Base-by-base conservation (phyloP, 2,329 filamentous ascomycete species). In the Penicillium paneum region DNA sequence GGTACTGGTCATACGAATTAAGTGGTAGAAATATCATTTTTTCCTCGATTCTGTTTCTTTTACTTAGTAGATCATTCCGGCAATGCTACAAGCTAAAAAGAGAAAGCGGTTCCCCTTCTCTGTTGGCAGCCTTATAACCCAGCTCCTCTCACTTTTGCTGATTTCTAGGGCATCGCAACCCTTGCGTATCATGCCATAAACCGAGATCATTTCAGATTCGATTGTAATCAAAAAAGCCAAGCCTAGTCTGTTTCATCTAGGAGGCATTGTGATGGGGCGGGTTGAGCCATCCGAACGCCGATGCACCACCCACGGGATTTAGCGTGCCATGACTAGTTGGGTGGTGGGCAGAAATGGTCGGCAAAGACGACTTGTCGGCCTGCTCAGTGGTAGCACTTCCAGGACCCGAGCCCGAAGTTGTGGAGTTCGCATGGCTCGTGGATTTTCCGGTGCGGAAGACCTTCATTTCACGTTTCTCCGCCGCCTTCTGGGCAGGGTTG, bases 241-340 rank as follows among this genome's bases (percentile, higher is more conserved):
- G 31, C 47, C 59, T 67, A 61, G 63, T 62, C 1, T 64, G 35
- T 65, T 64, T 61, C 63, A 67, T 56, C 63, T 64, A 62, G 58
- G 52, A 52, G 53, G 57, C 24, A 49, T 47, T 32, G 53, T 41
- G 65, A 63, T 46, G 71, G 12, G 64, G 63, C 19, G 72, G 63
- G 59, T 89, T 93, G 78, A 97, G 87, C 92, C 92, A 97, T 12
- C 89, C 87, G 76, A 97, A 97, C 3, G 93, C 93, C 55, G 90
- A 94, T 13, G 89, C 93, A n/a, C 90, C 90, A 8, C 93, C 93
- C 17, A 96, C 83, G 0, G 94, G 93, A 67, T 97, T 97, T 31
- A 84, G 79, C 7, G 84, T 24, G 24, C 47, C 81, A 13, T 65
- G 63, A 2, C 58, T 57, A 55, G 19, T 29, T 57, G 58, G 32